phyloP scores from a whole-genome alignment of 2,329 filamentous ascomycete species.

The Aaosphaeria pasadenensis region DNA sequence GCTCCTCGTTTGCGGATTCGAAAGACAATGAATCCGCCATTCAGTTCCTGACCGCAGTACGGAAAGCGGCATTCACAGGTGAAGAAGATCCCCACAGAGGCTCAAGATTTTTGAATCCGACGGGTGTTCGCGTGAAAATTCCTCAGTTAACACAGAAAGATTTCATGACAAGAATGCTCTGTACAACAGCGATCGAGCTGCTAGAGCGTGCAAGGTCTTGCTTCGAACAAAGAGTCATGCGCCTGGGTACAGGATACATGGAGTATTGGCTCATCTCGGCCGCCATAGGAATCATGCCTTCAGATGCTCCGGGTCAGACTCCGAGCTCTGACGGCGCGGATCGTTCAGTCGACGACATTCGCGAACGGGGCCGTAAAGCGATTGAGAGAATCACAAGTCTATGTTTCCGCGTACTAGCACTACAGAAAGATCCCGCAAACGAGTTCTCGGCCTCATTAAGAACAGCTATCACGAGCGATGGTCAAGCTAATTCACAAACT shows the following conservation, averaged over 20 bases:
- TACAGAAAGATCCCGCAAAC: constrained; percentile 26
- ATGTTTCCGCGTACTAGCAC: constrained; percentile 24
- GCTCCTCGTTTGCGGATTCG: constrained; percentile 12
- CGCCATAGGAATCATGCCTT: constrained; percentile 27
- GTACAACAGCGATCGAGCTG: constrained; percentile 22
- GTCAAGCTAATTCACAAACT: constrained; percentile 6
- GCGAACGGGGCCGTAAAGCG: constrained; percentile 19
- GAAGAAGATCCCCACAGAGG: not conserved
- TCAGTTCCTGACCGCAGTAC: not conserved
- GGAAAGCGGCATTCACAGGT: constrained; percentile 2
- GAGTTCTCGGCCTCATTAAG: constrained; percentile 18
- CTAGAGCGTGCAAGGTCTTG: constrained; percentile 25
- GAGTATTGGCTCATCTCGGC: constrained; percentile 34
- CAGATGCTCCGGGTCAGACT: not conserved
- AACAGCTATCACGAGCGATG: constrained; percentile 10
- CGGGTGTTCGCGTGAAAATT: constrained; percentile 9
- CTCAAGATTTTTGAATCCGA: not conserved
- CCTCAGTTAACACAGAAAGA: constrained; percentile 19
- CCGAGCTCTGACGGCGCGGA: constrained; percentile 5
- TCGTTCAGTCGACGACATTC: constrained; percentile 16
- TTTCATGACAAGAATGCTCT: constrained; percentile 23
- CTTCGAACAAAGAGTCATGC: constrained; percentile 33
- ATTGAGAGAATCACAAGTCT: constrained; percentile 24
- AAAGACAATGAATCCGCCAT: not conserved
- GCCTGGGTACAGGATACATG: constrained; percentile 35